Evolutionary conservation across 345 rosid species (phyloP), one percentile per base, ranked within the genome.

Genomic region (Sonneratia alba): DNA sequence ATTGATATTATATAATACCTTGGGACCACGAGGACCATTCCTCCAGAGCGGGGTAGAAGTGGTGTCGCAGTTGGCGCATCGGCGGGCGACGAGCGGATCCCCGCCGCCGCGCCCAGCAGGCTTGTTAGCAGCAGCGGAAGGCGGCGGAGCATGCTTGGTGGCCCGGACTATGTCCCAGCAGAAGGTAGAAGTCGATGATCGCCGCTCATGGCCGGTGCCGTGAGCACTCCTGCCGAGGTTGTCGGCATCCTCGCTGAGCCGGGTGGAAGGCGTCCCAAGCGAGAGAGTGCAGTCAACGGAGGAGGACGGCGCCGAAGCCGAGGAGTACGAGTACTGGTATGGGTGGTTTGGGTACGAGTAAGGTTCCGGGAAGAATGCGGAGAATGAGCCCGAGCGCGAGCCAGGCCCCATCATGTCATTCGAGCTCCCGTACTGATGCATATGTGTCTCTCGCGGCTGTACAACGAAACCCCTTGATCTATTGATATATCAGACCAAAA

Each of bases 21-120:
- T 84, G 4, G 86, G 83, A 70, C 86, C 86, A 57, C 86, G 70
- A 1, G 86, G 86, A 43, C 86, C 86, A 34, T 84, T 84, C 73
- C 87, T 75, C 87, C 87, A 84, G 0, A 84, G 85, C 40, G 87
- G 87, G 65, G 87, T 84, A 45, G 87, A 84, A n/a, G 87, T 84
- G 27, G 87, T 84, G 78, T 84, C 87, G 68, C 87, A 84, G 74
- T 84, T 84, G 57, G 87, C 85, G 45, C 87, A 84, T 18, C 87
- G 83, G 78, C 87, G 85, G 59, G 87, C 82, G 15, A 84, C 81
- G 32, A 84, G 83, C 1, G 82, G 80, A 70, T 84, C 87, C 24
- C 57, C 70, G 48, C 47, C 71, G 38, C 57, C n/a, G 10, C 72
- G 36, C 21, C 67, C 68, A 66, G 67, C 38, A 36, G 56, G 3